A percentile compares a stretch with the other conserved stretches of the same genome.
These are phyloP conservation scores for Sporothrix euskadiensis DNA, from an alignment of 2,329 filamentous ascomycete genomes.

Conservation along the genomic window DNA sequence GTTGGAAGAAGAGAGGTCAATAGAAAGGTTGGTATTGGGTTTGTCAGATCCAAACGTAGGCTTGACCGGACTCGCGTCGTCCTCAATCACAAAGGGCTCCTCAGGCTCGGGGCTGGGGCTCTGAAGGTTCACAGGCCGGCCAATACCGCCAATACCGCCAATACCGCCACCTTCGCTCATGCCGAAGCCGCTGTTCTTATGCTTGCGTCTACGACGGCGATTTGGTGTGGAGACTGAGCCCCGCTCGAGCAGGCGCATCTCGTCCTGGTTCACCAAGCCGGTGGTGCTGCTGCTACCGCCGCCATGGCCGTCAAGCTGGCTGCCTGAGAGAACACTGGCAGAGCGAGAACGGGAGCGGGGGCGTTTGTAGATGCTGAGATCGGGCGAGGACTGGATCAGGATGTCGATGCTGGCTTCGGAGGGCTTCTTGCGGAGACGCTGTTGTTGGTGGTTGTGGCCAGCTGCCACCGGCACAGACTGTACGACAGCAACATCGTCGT, in stretches of 20 bases:
- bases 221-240: not conserved
- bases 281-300: not conserved
- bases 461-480: not conserved
- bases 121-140: not conserved
- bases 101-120: conserved; percentile 6
- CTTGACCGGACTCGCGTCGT: not conserved
- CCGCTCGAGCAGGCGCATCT: conserved; percentile 12
- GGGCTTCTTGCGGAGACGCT: not conserved
- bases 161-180: not conserved
- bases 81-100: not conserved
- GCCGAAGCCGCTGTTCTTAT: not conserved
- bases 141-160: not conserved
- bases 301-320: not conserved
- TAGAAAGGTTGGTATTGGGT: conserved; percentile 5
- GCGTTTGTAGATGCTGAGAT: not conserved
- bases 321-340: conserved; percentile 6
- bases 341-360: not conserved
- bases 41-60: not conserved
- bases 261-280: not conserved
- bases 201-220: not conserved
- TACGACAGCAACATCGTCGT: not conserved
- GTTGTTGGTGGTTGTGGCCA: not conserved
- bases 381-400: conserved; percentile 2
- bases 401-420: conserved; percentile 12
- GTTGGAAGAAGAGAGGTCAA: conserved; percentile 2